Percentiles rank a stretch among this genome's conserved stretches.
phyloP scores from a whole-genome alignment of 306 rosid species.

The Trifolium pratense region DNA sequence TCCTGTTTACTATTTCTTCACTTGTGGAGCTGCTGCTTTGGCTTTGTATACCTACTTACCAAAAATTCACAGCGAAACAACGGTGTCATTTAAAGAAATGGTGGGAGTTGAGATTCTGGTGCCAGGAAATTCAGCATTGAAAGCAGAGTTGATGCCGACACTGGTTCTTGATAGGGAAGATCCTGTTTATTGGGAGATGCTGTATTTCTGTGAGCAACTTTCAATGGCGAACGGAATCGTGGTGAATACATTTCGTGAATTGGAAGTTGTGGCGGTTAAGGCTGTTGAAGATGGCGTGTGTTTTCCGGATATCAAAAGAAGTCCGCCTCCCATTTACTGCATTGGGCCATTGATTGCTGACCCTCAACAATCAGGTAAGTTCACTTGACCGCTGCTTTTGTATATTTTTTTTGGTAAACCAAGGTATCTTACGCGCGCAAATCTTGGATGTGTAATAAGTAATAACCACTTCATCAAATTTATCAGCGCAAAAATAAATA shows the following conservation, averaged over 20 bases:
- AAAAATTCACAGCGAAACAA: background rate
- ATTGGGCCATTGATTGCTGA: conserved; percentile 43
- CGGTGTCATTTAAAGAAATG: conserved; percentile 23
- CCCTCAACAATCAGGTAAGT: conserved; percentile 12
- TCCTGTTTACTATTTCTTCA: conserved; percentile 41
- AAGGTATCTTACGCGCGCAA: no score
- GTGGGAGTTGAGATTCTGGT: conserved; percentile 9
- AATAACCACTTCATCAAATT: no score
- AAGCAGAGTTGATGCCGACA: conserved; percentile 23
- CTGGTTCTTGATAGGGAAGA: conserved; percentile 35
- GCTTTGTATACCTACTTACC: conserved; percentile 29
- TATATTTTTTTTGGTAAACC: background rate
- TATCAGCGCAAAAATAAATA: no score
- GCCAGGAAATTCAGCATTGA: conserved; percentile 31
- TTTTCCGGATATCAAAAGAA: background rate
- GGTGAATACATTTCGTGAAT: conserved; percentile 36
- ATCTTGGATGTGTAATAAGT: no score
- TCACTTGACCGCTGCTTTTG: background rate
- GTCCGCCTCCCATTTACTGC: conserved; percentile 18
- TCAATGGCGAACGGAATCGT: conserved; percentile 22
- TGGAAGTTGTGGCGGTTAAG: no score
- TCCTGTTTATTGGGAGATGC: conserved; percentile 37
- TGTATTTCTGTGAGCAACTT: conserved; percentile 9
- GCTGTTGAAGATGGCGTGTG: conserved; percentile 10
- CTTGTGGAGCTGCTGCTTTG: conserved; percentile 38